These are phyloP conservation scores for Chlamydomonas schloesseri DNA, from an alignment of 139 green algal genomes.

Conservation along the genomic window DNA sequence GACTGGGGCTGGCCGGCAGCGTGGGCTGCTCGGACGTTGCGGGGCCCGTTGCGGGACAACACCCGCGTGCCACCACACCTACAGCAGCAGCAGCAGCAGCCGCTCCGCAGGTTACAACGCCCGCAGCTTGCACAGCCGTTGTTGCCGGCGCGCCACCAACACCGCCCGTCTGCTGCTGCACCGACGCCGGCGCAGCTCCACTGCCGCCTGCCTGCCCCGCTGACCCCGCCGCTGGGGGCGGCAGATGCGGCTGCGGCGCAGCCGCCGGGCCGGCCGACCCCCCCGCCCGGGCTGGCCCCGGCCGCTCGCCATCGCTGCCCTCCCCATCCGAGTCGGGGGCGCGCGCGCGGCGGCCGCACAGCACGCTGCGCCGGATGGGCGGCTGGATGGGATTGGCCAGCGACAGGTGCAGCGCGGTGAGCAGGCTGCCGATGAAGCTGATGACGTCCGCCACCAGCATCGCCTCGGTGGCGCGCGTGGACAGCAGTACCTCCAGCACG, in stretches of 20 bases:
- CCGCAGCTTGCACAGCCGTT: no score
- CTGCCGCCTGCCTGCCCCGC: no score
- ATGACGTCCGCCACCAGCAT: slow-evolving; percentile 64
- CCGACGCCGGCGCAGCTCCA: no score
- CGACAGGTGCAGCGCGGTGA: slow-evolving; percentile 53
- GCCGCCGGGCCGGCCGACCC: no score
- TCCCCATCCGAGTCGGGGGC: slow-evolving; percentile 34
- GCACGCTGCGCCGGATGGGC: slow-evolving; percentile 53
- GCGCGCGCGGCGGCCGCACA: slow-evolving; percentile 51
- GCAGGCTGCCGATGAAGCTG: slow-evolving; percentile 43
- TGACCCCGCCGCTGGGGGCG: no score
- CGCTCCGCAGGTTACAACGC: no score
- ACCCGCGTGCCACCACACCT: no score
- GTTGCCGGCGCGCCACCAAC: no score
- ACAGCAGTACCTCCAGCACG: slow-evolving; percentile 65
- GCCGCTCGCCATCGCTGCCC: not conserved
- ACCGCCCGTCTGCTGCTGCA: no score
- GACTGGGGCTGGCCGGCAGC: slow-evolving; percentile 26
- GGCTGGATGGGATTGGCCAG: slow-evolving; percentile 59
- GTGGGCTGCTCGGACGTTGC: slow-evolving; percentile 26
- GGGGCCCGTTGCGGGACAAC: not conserved
- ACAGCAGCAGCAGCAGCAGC: no score
- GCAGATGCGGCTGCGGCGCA: no score
- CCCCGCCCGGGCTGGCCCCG: no score
- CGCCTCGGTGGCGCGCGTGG: slow-evolving; percentile 42